Percentiles rank a stretch among this genome's conserved stretches.
Conservation (phyloP, 2,329 filamentous ascomycete species). For the Mycosphaerella arachidis region DNA sequence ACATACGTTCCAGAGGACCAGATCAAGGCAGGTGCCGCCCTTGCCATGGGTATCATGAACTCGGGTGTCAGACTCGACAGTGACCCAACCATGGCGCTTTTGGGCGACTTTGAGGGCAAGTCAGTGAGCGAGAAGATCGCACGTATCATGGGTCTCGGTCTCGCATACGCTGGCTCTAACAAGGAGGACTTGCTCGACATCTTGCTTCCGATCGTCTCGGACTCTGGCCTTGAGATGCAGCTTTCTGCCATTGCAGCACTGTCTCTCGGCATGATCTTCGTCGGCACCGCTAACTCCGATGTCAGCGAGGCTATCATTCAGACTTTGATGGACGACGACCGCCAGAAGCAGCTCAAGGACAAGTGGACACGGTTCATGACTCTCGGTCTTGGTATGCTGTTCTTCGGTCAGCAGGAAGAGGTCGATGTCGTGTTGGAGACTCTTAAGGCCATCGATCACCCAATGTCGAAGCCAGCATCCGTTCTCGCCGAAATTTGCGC, state of each 20-base stretch:
- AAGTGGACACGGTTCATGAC: conserved; percentile 98
- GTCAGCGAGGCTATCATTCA: conserved; percentile 89
- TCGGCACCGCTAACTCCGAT: conserved; percentile 86
- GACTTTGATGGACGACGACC: conserved; percentile 88
- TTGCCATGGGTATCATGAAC: conserved; percentile 94
- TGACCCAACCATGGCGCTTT: conserved; percentile 81
- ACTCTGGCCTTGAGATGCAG: conserved; percentile 85
- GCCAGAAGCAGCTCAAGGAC: conserved; percentile 84
- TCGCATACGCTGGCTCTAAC: conserved; percentile 92
- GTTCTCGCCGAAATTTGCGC: conserved; percentile 95
- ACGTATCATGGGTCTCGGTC: conserved; percentile 90
- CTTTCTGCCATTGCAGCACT: conserved; percentile 94
- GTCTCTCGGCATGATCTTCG: conserved; percentile 82
- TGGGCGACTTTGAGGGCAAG: conserved; percentile 76
- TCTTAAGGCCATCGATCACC: conserved; percentile 92
- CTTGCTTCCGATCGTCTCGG: conserved; percentile 80
- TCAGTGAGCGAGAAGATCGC: conserved; percentile 73
- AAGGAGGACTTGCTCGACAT: conserved; percentile 82
- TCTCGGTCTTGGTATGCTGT: conserved; percentile 85
- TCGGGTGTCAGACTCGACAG: conserved; percentile 85
- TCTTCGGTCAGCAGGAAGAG: conserved; percentile 95
- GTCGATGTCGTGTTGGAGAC: conserved; percentile 98
- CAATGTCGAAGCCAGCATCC: conserved; percentile 92
- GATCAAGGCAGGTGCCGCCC: conserved; percentile 84
- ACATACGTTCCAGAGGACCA: conserved; percentile 77